Evolutionary conservation across 1,139 yeast species (phyloP).

Genomic region (Suhomyces choctaworum): DNA sequence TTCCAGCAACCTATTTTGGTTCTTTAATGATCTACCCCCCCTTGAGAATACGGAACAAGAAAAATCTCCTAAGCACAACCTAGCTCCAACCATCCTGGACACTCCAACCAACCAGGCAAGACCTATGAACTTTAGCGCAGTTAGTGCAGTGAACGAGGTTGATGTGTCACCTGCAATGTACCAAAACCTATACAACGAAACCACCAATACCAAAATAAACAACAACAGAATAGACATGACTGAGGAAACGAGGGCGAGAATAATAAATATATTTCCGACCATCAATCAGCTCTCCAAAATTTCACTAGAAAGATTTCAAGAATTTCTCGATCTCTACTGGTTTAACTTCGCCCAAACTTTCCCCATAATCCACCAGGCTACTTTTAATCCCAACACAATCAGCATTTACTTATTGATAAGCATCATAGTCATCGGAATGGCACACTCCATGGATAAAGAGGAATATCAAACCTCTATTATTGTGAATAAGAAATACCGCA

Average conservation of each 20-base stretch:
- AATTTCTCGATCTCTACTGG: conserved; percentile 1
- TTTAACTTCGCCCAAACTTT: conserved; percentile 2
- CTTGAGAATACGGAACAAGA: not conserved
- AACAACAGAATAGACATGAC: conserved; percentile 1
- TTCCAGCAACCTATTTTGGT: conserved; percentile 1
- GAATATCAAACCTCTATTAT: conserved; percentile 1
- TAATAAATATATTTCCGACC: not conserved
- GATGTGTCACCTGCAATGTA: conserved; percentile 1
- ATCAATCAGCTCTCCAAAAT: not conserved
- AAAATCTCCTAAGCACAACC: not conserved
- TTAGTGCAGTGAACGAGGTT: too few relatives aligned
- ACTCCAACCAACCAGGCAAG: too few relatives aligned
- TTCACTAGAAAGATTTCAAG: conserved; percentile 1
- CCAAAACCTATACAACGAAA: conserved; percentile 1
- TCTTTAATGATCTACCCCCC: conserved; percentile 1
- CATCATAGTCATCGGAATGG: conserved; percentile 2
- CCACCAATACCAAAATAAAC: not conserved
- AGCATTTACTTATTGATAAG: conserved; percentile 1
- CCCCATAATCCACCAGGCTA: conserved; percentile 1
- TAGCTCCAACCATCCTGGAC: not conserved
- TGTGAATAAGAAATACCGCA: conserved; percentile 1
- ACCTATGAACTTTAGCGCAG: too few relatives aligned
- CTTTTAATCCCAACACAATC: conserved; percentile 1
- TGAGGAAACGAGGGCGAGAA: not conserved
- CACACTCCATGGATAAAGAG: conserved; percentile 1